Percentiles rank a stretch among this genome's conserved stretches.
Evolutionary conservation across 176 grass and related monocot genomes (phyloP).

Genomic region (Carex myosuroides): DNA sequence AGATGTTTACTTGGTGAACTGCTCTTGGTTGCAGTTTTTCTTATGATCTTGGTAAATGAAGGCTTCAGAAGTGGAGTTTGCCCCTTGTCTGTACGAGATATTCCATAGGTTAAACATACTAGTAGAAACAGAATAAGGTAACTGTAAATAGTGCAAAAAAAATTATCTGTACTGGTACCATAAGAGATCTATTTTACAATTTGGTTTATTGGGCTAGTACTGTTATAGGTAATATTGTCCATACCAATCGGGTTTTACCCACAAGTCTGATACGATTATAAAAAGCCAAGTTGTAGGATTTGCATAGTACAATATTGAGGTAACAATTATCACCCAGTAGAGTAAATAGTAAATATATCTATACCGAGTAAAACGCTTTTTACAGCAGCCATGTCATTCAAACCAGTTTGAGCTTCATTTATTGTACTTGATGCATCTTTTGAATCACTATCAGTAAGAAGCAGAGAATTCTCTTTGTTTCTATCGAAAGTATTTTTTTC

Average conservation of each 20-base stretch:
- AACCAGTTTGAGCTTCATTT: neutral
- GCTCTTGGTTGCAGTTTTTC: constrained; percentile 4
- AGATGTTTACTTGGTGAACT: constrained; percentile 12
- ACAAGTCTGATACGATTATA: neutral
- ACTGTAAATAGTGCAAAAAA: neutral
- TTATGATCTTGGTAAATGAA: constrained; percentile 17
- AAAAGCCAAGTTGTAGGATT: neutral
- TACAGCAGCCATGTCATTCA: neutral
- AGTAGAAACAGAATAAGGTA: neutral
- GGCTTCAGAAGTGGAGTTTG: constrained; percentile 20
- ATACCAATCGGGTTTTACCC: neutral
- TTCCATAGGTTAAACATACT: neutral
- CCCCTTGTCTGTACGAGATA: neutral
- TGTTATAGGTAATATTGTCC: neutral
- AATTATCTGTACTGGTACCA: neutral
- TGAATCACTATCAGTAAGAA: constrained; percentile 2
- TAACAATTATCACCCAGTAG: neutral
- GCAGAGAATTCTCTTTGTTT: neutral
- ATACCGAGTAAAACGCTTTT: constrained; percentile 4
- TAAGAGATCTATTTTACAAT: neutral
- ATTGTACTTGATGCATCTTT: constrained; percentile 10
- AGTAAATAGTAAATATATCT: constrained; percentile 1
- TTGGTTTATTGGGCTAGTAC: neutral
- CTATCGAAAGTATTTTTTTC: neutral
- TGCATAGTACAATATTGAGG: neutral